phyloP scores from a whole-genome alignment of 2,329 filamentous ascomycete genomes.

The Colletotrichum cereale region DNA sequence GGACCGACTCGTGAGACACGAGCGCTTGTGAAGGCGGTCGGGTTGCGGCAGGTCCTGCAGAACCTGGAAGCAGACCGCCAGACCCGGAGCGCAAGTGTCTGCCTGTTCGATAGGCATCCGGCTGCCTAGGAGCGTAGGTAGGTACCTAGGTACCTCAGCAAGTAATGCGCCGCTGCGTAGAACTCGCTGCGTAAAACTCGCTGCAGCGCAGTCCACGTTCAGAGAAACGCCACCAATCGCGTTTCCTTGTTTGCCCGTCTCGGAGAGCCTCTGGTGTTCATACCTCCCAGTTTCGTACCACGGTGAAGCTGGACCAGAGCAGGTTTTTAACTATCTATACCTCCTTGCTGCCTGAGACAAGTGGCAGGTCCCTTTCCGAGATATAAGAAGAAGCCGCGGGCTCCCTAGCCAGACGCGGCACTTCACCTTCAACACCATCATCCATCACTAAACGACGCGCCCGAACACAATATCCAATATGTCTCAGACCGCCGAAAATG shows the following conservation, averaged over 20 bases:
- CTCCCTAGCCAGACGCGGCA: background rate
- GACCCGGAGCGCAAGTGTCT: background rate
- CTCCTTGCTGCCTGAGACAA: background rate
- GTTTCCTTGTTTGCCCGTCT: background rate
- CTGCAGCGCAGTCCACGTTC: constrained; percentile 16
- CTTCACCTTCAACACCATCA: background rate
- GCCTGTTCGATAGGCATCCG: too few relatives aligned
- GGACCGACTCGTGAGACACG: background rate
- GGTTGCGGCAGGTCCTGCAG: background rate
- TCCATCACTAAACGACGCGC: background rate
- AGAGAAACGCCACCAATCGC: background rate
- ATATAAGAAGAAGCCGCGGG: background rate
- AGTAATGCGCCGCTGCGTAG: constrained; percentile 35
- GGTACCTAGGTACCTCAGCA: background rate
- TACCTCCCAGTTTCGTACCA: background rate
- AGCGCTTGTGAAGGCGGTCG: background rate
- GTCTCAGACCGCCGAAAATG: background rate
- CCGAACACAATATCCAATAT: background rate
- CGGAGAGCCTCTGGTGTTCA: background rate
- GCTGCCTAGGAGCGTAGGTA: background rate
- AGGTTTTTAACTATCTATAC: background rate
- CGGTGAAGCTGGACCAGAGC: constrained; percentile 11
- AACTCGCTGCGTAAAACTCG: constrained; percentile 23
- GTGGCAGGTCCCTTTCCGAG: background rate
- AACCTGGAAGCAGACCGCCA: background rate